A percentile compares a stretch with the other conserved stretches of the same genome.
Conservation (phyloP, 768 basidiomycete genomes). For the Lentinula raphanica region DNA sequence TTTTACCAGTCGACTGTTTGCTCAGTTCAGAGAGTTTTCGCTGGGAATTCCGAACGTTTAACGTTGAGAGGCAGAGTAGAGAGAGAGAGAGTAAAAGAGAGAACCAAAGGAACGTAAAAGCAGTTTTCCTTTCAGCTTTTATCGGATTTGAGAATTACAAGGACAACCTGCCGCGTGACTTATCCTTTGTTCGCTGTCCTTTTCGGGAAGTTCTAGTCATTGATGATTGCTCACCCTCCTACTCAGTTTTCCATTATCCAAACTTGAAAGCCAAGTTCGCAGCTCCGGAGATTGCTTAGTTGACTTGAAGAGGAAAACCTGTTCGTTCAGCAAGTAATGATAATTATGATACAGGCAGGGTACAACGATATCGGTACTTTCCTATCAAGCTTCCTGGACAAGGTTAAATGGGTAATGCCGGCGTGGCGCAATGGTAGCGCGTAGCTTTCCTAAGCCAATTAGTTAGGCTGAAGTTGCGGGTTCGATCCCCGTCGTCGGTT, state of each 20-base stretch:
- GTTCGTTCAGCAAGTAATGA: too few relatives aligned
- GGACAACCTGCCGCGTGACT: neutral
- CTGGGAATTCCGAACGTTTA: neutral
- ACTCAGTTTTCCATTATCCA: too few relatives aligned
- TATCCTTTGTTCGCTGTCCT: neutral
- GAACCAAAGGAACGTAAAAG: neutral
- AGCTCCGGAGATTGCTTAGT: too few relatives aligned
- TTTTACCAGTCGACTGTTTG: too few relatives aligned
- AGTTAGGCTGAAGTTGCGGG: neutral
- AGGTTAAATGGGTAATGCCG: neutral
- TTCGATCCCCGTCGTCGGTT: slow-evolving; percentile 7
- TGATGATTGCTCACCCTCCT: too few relatives aligned
- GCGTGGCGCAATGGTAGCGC: slow-evolving; percentile 6
- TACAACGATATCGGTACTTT: too few relatives aligned
- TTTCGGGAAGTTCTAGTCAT: neutral
- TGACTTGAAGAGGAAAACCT: too few relatives aligned
- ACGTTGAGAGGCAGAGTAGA: too few relatives aligned
- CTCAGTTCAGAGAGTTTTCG: too few relatives aligned
- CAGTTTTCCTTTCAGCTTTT: neutral
- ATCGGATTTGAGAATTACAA: neutral
- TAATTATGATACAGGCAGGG: too few relatives aligned
- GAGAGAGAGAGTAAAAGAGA: neutral
- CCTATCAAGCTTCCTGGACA: too few relatives aligned
- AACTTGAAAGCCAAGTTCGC: too few relatives aligned
- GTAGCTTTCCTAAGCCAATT: neutral